Percentiles rank a stretch among this genome's conserved stretches.
Conservation (phyloP, 2,329 filamentous ascomycete species). For the Cadophora malorum region DNA sequence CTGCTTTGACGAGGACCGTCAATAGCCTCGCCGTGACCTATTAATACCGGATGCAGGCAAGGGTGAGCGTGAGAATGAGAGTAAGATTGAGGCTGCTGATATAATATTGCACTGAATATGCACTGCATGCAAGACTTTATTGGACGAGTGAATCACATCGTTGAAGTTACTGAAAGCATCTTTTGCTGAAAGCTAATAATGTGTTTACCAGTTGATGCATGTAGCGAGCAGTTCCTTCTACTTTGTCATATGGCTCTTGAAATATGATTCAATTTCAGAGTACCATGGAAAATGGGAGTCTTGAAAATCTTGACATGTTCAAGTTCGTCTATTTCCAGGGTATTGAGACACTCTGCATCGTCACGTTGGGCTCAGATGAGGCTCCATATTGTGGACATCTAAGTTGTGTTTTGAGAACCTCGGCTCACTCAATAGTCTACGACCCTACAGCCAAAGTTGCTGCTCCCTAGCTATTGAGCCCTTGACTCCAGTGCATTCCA, state of each 20-base stretch:
- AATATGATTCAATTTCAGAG: background rate
- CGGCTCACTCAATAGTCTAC: background rate
- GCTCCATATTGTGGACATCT: background rate
- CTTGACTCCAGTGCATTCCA: constrained; percentile 1
- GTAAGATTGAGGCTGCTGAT: constrained; percentile 16
- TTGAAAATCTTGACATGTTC: too few species aligned
- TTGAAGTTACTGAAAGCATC: background rate
- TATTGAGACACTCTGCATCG: background rate
- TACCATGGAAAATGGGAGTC: too few species aligned
- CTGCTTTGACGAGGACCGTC: constrained; percentile 18
- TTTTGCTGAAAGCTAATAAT: background rate
- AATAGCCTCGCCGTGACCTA: constrained; percentile 4
- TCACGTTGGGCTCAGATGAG: background rate
- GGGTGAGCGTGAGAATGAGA: constrained; percentile 2
- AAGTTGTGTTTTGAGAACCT: background rate
- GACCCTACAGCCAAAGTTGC: background rate
- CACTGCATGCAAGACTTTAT: background rate
- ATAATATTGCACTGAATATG: background rate
- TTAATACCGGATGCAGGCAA: constrained; percentile 14
- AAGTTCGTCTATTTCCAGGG: too few species aligned
- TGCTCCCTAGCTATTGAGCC: background rate
- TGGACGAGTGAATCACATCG: background rate
- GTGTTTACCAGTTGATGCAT: background rate
- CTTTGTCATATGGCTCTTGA: background rate
- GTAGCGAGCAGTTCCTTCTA: background rate